Evolutionary conservation across 495 filamentous ascomycete genomes (phyloP).

Genomic region (Penicillium soppii): DNA sequence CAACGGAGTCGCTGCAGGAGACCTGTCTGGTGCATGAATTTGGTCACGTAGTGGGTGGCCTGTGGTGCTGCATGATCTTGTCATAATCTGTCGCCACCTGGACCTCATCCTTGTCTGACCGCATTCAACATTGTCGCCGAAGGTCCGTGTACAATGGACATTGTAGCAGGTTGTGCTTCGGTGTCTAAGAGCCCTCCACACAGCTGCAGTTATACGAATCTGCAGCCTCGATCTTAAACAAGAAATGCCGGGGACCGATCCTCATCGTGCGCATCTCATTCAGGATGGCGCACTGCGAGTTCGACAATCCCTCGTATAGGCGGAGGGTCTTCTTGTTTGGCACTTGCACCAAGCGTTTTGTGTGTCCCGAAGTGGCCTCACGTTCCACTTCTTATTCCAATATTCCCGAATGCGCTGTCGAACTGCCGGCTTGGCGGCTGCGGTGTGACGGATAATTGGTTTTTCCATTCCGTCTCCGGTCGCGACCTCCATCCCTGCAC

Average conservation of each 20-base stretch:
- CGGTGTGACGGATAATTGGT: neutral
- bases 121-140: neutral
- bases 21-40: neutral
- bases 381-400: neutral
- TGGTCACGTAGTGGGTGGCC: neutral
- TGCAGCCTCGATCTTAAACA: neutral
- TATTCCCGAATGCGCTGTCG: neutral
- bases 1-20: too few species aligned
- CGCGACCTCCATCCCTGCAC: too few species aligned
- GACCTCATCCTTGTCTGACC: neutral
- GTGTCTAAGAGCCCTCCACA: neutral
- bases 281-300: neutral
- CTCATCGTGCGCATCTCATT: neutral
- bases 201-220: neutral
- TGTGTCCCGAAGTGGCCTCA: neutral
- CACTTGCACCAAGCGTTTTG: too few species aligned
- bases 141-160: neutral
- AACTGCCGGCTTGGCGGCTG: neutral
- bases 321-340: neutral
- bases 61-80: neutral
- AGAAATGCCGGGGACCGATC: neutral
- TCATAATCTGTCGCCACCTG: too few species aligned
- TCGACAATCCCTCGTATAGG: neutral
- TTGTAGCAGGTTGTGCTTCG: neutral
- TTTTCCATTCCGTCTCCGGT: neutral